Evolutionary conservation across 1,284 basidiomycete genomes (phyloP), one percentile per base, ranked within the genome.

Genomic region (Apiotrichum sp.): DNA sequence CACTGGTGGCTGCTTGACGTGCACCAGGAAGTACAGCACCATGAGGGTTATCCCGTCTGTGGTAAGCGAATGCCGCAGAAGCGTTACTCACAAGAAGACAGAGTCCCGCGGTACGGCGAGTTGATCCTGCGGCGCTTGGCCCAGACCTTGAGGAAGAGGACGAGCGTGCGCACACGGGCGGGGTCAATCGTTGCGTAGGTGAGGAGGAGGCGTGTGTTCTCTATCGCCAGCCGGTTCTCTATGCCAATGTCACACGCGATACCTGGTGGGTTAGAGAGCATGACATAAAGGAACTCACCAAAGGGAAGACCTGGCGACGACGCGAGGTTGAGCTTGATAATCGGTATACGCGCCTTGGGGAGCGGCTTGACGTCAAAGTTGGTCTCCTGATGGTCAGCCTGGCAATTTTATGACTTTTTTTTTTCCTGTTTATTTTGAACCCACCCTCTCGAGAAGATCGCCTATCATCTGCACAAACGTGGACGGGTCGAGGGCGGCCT

Each of bases 131-230:
- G 83, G 73, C 93, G 83, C 79, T 98, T 98, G 69, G 91, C 91
- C 95, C 95, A 98, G 36, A 98, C 92, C 81, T 98, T 98, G 71
- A 98, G 83, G 78, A 98, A 98, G 55, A 98, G 82, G 45, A 98
- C 95, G 74, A 98, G 81, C 0, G 92, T 93, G 62, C 93, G 83
- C 54, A 98, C 86, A 63, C 95, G 84, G 39, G 89, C 87, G 13
- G 93, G 92, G 77, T 98, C 95, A 65, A 98, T 86, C 81, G 93
- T 93, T 64, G 95, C 93, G 76, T 98, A 98, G 69, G 91, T 98
- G 81, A 96, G 87, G 57, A 98, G 81, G 60, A 98, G 78, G 48
- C 96, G 84, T 46, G 95, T 98, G 75, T 98, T 98, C 78, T 98
- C 95, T 58, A 98, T 81, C 16, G 95, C 95, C 47, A 98, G 80